Evolutionary conservation across 2,329 filamentous ascomycete genomes (phyloP).

Genomic region (Rhytidhysteron rufulum): DNA sequence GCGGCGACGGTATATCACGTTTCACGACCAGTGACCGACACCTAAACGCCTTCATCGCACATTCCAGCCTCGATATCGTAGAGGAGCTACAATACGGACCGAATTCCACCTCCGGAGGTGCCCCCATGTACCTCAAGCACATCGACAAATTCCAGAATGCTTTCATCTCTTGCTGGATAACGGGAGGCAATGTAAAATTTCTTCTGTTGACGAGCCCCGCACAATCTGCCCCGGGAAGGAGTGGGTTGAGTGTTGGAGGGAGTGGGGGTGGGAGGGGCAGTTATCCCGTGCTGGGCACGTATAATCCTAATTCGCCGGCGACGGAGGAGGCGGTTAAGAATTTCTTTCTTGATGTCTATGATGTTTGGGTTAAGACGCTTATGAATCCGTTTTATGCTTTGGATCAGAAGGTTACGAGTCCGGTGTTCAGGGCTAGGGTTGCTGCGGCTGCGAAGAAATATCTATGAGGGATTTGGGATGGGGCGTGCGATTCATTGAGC

Average conservation of each 20-base stretch:
- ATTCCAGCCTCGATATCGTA: slow-evolving; percentile 89
- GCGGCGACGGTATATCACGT: slow-evolving; percentile 85
- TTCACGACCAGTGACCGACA: slow-evolving; percentile 86
- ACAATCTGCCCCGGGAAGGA: slow-evolving; percentile 16
- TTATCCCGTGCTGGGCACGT: slow-evolving; percentile 59
- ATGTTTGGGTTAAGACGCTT: slow-evolving; percentile 92
- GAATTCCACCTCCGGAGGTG: slow-evolving; percentile 23
- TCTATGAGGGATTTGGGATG: no score
- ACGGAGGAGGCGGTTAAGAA: slow-evolving; percentile 94
- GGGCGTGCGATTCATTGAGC: no score
- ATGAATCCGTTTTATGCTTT: slow-evolving; percentile 95
- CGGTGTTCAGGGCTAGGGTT: slow-evolving; percentile 78
- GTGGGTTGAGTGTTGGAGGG: slow-evolving; percentile 15
- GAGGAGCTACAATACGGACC: slow-evolving; percentile 91
- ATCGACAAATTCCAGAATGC: slow-evolving; percentile 96
- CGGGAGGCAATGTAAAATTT: slow-evolving; percentile 88
- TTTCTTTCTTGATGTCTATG: slow-evolving; percentile 94
- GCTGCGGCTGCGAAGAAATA: slow-evolving; percentile 90
- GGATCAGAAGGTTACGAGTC: slow-evolving; percentile 81
- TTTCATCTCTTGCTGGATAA: slow-evolving; percentile 92
- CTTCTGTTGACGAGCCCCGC: slow-evolving; percentile 82
- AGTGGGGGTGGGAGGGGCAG: slow-evolving; percentile 38
- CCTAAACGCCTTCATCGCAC: slow-evolving; percentile 96
- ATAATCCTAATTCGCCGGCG: slow-evolving; percentile 79
- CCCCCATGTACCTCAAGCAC: slow-evolving; percentile 82